Evolutionary conservation across 2,329 filamentous ascomycete species (phyloP).

Genomic region (Rhexocercosporidium sp.): DNA sequence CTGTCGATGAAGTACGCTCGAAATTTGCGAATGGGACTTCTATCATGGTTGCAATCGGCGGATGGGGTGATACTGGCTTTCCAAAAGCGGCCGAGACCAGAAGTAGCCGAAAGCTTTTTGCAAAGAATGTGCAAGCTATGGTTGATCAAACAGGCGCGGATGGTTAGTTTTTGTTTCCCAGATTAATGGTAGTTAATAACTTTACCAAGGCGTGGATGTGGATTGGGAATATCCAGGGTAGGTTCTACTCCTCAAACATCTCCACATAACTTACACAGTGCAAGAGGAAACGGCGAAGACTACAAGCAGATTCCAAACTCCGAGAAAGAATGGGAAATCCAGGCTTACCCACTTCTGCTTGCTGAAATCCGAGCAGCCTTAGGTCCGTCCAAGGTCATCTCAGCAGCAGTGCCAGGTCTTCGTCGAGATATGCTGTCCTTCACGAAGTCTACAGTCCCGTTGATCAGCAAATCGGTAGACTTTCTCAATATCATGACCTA

Average conservation of each 20-base stretch:
- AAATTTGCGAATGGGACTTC: slow-evolving; percentile 60
- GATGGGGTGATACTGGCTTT: slow-evolving; percentile 77
- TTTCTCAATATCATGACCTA: slow-evolving; percentile 76
- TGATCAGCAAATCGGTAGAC: slow-evolving; percentile 64
- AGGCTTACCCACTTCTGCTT: slow-evolving; percentile 66
- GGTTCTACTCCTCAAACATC: slow-evolving; percentile 21
- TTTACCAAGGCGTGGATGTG: slow-evolving; percentile 44
- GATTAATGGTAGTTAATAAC: slow-evolving; percentile 24
- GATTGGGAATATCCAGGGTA: slow-evolving; percentile 62
- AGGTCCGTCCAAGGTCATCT: slow-evolving; percentile 62
- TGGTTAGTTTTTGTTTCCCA: slow-evolving; percentile 49
- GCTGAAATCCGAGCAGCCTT: slow-evolving; percentile 62
- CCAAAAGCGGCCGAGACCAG: slow-evolving; percentile 58
- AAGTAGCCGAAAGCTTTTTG: slow-evolving; percentile 60
- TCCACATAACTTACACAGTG: neutral
- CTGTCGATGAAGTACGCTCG: slow-evolving; percentile 52
- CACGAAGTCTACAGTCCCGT: slow-evolving; percentile 60
- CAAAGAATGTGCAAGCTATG: slow-evolving; percentile 67
- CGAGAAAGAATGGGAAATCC: slow-evolving; percentile 64
- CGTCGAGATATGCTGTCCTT: slow-evolving; percentile 71
- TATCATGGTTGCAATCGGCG: slow-evolving; percentile 73
- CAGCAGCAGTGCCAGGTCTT: slow-evolving; percentile 71
- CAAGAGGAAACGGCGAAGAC: slow-evolving; percentile 70
- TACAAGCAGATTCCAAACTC: slow-evolving; percentile 69
- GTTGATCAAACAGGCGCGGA: slow-evolving; percentile 67